Base-by-base conservation (phyloP, 306 rosid genomes). In the Boehmeria nivea region DNA sequence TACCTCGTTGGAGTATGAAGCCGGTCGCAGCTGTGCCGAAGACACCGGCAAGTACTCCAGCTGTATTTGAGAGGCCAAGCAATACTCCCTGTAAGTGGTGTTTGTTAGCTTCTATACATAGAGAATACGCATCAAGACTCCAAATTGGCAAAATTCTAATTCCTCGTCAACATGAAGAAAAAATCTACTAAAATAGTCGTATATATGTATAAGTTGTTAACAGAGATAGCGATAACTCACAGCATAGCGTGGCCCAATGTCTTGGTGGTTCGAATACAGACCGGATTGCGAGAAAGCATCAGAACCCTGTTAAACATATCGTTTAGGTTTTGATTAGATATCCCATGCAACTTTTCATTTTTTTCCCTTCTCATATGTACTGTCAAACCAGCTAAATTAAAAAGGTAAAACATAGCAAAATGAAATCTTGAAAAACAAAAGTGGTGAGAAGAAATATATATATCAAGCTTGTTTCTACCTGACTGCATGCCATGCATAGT, bases 1-100 rank as follows among this genome's bases (percentile, higher is more conserved):
- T 40, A 83, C 97, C 97, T 74, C 81, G 75, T 61, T 90, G 97
- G 71, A 86, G 95, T 71, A 90, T 86, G 83, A 77, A 83, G 38
- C 95, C 95, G 0, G 97, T 90, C 57, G 95, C 97, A 48, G 90
- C 95, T n/a, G 95, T 86, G 57, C 95, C 97, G 21, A 89, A 83
- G 64, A 84, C 90, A 65, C 97, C 97, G 2, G 97, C 97, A 36
- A 90, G 88, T 60, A 90, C 97, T 61, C 97, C 97, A 19, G 95
- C 97, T 0, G 97, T 83, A 74, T 90, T 90, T 33, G 97, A 90
- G 19, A 90, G 71, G 59, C 97, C 97, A 57, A 90, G 64, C 69
- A 90, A 48, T 20, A 90, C 95, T 65, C 97, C 97, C 97, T 90
- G 78, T 42, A 54, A 60, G 83, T 54, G 48, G 48, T 34, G 54